Conservation (phyloP, 225 moss, liverwort and hornwort species). For the Thuidium tamariscinum region DNA sequence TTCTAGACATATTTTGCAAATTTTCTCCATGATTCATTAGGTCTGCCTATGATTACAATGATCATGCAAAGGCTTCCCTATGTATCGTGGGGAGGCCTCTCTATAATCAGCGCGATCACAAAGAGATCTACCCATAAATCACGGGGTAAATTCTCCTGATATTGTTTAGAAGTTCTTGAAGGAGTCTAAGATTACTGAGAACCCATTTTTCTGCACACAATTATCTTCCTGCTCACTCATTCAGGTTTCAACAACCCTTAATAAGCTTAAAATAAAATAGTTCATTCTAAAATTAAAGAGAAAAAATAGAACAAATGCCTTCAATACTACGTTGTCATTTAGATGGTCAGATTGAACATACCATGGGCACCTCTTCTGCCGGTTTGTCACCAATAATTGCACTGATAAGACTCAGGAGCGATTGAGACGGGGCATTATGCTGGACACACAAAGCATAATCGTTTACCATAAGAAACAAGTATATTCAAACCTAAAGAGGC, state of each 20-base stretch:
- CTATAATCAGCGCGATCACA: neutral
- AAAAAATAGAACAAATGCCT: neutral
- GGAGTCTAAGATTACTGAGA: neutral
- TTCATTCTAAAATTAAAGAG: neutral
- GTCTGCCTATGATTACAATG: neutral
- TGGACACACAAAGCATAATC: conserved; percentile 10
- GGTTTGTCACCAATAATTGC: conserved; percentile 53
- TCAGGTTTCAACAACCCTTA: neutral
- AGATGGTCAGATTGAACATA: conserved; percentile 7
- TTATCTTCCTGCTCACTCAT: neutral
- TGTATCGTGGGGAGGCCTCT: neutral
- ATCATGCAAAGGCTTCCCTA: neutral
- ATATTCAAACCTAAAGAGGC: neutral
- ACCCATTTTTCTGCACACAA: neutral
- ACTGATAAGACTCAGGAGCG: conserved; percentile 50
- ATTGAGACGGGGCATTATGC: conserved; percentile 43
- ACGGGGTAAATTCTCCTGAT: neutral
- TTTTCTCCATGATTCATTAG: neutral
- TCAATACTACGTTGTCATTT: neutral
- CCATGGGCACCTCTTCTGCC: conserved; percentile 48
- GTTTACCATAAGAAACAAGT: neutral
- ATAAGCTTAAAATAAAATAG: neutral
- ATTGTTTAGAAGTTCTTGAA: neutral
- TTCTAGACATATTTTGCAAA: neutral
- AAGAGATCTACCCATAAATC: neutral